These are phyloP conservation scores for Cercospora sp. DNA, from an alignment of 2,329 filamentous ascomycete genomes.

Conservation along the genomic window DNA sequence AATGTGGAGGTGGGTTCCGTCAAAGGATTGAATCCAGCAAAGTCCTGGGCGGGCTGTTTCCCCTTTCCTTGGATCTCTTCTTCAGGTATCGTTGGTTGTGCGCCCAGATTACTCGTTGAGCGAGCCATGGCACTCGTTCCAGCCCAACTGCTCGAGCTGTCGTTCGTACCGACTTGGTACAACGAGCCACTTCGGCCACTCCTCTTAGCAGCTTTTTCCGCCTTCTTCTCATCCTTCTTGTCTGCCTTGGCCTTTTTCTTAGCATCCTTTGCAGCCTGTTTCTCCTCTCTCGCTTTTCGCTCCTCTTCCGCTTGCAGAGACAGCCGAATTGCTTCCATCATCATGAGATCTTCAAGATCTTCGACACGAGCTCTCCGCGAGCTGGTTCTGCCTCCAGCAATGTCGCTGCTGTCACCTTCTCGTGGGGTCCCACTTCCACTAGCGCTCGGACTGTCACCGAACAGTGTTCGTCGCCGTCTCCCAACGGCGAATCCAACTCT, in stretches of 20 bases:
- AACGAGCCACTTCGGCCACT: slow-evolving; percentile 57
- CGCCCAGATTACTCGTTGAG: slow-evolving; percentile 56
- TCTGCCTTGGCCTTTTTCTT: slow-evolving; percentile 85
- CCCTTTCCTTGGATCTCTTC: slow-evolving; percentile 47
- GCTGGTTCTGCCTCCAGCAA: slow-evolving; percentile 47
- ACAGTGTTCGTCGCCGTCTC: slow-evolving; percentile 54
- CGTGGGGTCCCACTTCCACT: slow-evolving; percentile 50
- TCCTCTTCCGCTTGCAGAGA: slow-evolving; percentile 94
- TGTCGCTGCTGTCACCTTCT: slow-evolving; percentile 38
- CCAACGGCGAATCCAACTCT: slow-evolving; percentile 47
- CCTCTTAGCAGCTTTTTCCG: slow-evolving; percentile 67
- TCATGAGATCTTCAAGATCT: slow-evolving; percentile 96
- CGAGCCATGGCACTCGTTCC: slow-evolving; percentile 35
- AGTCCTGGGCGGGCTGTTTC: slow-evolving; percentile 49
- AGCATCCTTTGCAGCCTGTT: slow-evolving; percentile 75
- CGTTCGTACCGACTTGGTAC: slow-evolving; percentile 38
- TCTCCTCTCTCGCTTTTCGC: slow-evolving; percentile 79
- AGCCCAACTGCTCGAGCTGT: slow-evolving; percentile 38
- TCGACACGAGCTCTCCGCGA: slow-evolving; percentile 68
- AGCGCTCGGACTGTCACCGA: slow-evolving; percentile 50
- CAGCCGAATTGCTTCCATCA: slow-evolving; percentile 90
- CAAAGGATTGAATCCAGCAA: slow-evolving; percentile 45
- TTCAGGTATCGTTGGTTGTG: slow-evolving; percentile 39
- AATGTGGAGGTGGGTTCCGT: slow-evolving; percentile 46
- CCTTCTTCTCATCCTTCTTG: slow-evolving; percentile 63